A percentile compares a stretch with the other conserved stretches of the same genome.
phyloP scores from a whole-genome alignment of 345 rosid genomes.

The Erysimum cheiranthoides region DNA sequence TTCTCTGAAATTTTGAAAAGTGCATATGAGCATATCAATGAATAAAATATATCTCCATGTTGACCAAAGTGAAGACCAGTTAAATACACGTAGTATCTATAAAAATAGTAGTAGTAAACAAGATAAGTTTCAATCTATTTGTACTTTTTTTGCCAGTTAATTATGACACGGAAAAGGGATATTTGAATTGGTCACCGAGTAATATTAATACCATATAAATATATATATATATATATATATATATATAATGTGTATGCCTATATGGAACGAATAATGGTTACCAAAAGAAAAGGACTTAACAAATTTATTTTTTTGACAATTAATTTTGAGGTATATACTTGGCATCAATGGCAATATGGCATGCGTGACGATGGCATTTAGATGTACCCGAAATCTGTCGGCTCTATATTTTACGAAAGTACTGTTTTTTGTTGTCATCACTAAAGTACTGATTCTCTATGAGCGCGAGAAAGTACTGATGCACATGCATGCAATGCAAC shows the following conservation, averaged over 20 bases:
- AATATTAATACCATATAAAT: neutral
- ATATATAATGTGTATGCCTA: neutral
- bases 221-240: neutral
- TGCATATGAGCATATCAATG: neutral
- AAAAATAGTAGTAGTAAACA: neutral
- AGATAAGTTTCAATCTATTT: neutral
- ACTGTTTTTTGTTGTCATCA: conserved; percentile 11
- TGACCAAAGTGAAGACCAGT: conserved; percentile 5
- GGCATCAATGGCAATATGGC: neutral
- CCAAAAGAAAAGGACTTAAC: neutral
- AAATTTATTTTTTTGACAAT: neutral
- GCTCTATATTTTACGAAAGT: conserved; percentile 6
- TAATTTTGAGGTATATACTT: neutral
- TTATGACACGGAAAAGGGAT: conserved; percentile 11
- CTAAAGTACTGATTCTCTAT: conserved; percentile 7
- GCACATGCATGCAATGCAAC: conserved; percentile 40
- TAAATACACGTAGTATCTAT: neutral
- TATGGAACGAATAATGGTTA: conserved; percentile 2
- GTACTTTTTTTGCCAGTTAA: neutral
- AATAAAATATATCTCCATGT: neutral
- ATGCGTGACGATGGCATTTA: neutral
- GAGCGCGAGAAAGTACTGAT: neutral
- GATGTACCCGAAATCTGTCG: conserved; percentile 23
- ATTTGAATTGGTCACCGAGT: conserved; percentile 20
- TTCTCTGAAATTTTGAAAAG: neutral